phyloP scores from a whole-genome alignment of 306 rosid species.

The Trichosanthes cucumerina region DNA sequence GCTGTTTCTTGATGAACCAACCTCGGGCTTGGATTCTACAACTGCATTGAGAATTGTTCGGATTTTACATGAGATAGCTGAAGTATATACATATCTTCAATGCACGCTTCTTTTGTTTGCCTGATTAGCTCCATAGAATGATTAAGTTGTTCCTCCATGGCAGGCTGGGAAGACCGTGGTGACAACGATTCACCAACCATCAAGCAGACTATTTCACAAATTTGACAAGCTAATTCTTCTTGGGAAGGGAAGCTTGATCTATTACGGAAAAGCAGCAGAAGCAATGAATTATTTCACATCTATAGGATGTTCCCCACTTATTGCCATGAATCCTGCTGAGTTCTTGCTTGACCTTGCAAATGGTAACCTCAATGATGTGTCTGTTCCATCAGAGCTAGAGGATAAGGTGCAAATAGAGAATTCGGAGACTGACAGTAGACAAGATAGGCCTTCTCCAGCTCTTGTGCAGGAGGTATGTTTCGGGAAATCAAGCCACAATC shows the following conservation, averaged over 20 bases:
- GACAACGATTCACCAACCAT: constrained; percentile 96
- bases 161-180: constrained; percentile 96
- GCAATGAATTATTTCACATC: constrained; percentile 72
- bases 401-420: constrained; percentile 67
- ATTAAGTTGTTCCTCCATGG: constrained; percentile 3
- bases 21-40: constrained; percentile 99
- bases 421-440: constrained; percentile 37
- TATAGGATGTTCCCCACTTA: constrained; percentile 78
- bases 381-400: constrained; percentile 84
- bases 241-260: constrained; percentile 89
- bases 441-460: constrained; percentile 72
- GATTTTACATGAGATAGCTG: constrained; percentile 92
- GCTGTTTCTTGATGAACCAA: constrained; percentile 91
- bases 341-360: constrained; percentile 91
- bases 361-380: constrained; percentile 75
- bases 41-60: constrained; percentile 85
- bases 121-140: not conserved
- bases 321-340: constrained; percentile 97
- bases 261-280: constrained; percentile 90
- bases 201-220: constrained; percentile 91
- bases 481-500: not conserved
- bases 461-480: constrained; percentile 71
- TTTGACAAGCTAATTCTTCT: constrained; percentile 93
- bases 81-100: constrained; percentile 28
- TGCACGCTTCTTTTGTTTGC: not conserved